These are phyloP conservation scores for Allium sativum DNA, from an alignment of 106 monocot genomes.

Conservation along the genomic window DNA sequence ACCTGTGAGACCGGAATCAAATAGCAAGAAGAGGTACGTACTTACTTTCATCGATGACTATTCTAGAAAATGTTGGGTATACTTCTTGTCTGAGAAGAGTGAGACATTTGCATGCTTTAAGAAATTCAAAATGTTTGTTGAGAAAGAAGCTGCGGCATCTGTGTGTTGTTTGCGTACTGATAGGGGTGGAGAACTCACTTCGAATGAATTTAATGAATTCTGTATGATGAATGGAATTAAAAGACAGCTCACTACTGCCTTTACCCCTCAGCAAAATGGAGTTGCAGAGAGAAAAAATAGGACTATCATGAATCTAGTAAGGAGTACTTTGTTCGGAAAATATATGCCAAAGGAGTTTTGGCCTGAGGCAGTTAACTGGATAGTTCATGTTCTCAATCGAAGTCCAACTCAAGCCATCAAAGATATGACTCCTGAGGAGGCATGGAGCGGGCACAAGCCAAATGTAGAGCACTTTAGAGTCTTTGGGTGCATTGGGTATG, in stretches of 20 bases:
- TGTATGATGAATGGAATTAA: not conserved
- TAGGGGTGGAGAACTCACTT: not conserved
- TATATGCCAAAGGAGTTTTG: not conserved
- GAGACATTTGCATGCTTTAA: not conserved
- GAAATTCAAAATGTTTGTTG: not conserved
- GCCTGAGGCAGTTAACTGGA: not conserved
- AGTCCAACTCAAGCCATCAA: not conserved
- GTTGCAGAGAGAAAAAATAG: conserved; percentile 1
- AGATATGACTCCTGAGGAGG: not conserved
- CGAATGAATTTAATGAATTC: not conserved
- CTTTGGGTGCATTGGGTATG: not conserved
- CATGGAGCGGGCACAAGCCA: not conserved
- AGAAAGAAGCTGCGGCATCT: not conserved
- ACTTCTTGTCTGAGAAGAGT: not conserved
- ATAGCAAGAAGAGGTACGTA: not conserved
- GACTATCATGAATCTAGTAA: not conserved
- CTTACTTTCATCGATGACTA: conserved; percentile 1
- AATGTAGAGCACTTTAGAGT: not conserved
- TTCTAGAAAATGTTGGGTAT: not conserved
- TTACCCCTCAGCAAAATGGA: not conserved
- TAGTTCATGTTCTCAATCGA: not conserved
- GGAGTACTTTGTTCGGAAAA: not conserved
- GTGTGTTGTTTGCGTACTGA: not conserved
- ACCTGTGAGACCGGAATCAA: not conserved
- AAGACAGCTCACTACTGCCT: not conserved